phyloP scores from a whole-genome alignment of 139 green algal genomes.

The Tetratostichococcus sp. region DNA sequence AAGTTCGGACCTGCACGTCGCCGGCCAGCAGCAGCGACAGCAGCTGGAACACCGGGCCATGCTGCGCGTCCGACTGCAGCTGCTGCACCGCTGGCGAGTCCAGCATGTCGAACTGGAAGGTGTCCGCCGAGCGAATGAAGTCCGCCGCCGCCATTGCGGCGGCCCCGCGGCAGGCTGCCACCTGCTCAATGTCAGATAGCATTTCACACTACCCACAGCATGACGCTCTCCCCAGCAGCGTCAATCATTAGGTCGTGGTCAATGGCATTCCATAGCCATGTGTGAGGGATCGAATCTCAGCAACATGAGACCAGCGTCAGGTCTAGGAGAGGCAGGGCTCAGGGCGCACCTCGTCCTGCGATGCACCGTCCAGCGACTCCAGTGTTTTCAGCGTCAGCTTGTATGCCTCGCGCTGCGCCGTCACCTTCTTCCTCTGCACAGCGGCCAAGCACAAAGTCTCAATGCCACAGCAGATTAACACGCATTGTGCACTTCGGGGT shows the following conservation, averaged over 20 bases:
- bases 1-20: constrained; percentile 4
- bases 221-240: too few species aligned
- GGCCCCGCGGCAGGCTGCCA: neutral
- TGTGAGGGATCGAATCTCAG: too few species aligned
- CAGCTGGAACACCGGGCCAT: constrained; percentile 12
- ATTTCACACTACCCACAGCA: too few species aligned
- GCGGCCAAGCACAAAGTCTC: too few species aligned
- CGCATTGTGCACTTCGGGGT: too few species aligned
- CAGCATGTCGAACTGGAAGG: constrained; percentile 25
- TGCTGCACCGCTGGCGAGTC: constrained; percentile 15
- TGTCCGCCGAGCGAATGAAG: constrained; percentile 16
- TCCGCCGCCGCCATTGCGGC: constrained; percentile 10
- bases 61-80: constrained; percentile 12
- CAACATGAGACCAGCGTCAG: too few species aligned
- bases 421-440: constrained; percentile 9
- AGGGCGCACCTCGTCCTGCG: neutral
- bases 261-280: too few species aligned
- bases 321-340: too few species aligned
- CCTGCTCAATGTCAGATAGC: too few species aligned
- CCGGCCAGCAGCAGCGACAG: constrained; percentile 16
- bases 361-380: neutral
- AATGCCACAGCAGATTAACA: too few species aligned
- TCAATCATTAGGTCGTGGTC: too few species aligned
- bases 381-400: constrained; percentile 7
- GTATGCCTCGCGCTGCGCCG: neutral